Base-by-base conservation (phyloP, 2,329 filamentous ascomycete genomes). In the Aspergillus tamarii region DNA sequence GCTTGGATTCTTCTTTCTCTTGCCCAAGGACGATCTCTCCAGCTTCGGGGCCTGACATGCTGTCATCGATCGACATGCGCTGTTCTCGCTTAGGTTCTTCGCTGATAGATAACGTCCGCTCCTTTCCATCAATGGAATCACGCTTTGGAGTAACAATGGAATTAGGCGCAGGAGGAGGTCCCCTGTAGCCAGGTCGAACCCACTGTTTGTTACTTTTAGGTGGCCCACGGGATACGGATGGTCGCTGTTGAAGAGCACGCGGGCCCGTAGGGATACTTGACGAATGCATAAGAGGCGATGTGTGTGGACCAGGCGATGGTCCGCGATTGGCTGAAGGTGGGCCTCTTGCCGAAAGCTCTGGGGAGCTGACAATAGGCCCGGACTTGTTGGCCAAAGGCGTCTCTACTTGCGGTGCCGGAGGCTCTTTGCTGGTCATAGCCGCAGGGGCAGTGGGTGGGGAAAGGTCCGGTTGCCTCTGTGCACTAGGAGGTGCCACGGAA, bases 251-350 rank as follows among this genome's bases (percentile, higher is more conserved):
- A n/a, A 76, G 71, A 8, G 78, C 78, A 57, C 79, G 77, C 39
- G 79, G 79, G 4, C 78, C 79, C 10, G 78, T 81, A 14, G 79
- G 79, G 23, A 81, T 77, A 39, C 67, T 77, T 11, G 76, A 72
- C 30, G 74, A 66, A 54, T 74, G 70, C 69, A 76, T 74, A 14
- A 72, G 72, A 23, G 79, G 78, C 4, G 79, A 80, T 7, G 76
- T 79, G 12, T 73, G 73, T 1, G 73, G 67, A 60, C 73, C 70
- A 9, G 72, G 74, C 23, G 78, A 78, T 21, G 67, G 53, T 11
- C 72, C 70, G 23, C 71, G 71, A 30, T 70, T 71, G 4, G 67
- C 66, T 26, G 74, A 69, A 0, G 73, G 70, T 8, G 71, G 66
- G 7, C 68, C 62, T 46, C 74, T 67, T 16, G 65, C 19, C 14